Evolutionary conservation across 305 asterid species (phyloP), one percentile per base, ranked within the genome.

Genomic region (Fraxinus ornus): DNA sequence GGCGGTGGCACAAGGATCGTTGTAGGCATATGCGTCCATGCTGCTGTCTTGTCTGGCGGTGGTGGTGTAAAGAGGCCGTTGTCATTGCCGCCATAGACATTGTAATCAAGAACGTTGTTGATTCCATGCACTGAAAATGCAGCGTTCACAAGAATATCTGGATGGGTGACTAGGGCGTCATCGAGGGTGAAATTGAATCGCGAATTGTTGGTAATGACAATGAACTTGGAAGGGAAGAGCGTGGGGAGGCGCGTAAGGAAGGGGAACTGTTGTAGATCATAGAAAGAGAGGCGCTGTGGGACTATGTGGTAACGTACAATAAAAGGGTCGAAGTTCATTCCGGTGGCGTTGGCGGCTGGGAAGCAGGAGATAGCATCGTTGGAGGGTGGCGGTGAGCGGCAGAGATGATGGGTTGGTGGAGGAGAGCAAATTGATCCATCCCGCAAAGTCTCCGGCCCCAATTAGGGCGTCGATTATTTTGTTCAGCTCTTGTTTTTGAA

Each of bases 211-310:
- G 95, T 89, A 75, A 93, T 35, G 87, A 91, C 72, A 41, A 93
- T 84, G 91, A 28, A 89, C 15, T 88, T 93, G 0, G 84, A 33
- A 1, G 89, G 91, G 21, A 93, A 85, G 70, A 91, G 93, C n/a
- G 97, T 93, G 0, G 94, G 95, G 86, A 93, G 89, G 77, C 88
- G 93, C 1, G 91, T 74, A 79, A 41, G 82, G 9, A 60, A 35
- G 22, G 79, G 7, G 35, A 88, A 41, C 2, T 24, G 72, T 4
- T 15, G 85, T 78, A 93, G 92, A 7, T 93, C 90, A 4, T 90
- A 37, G 88, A 90, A 93, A 2, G 91, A 77, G 84, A 90, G 93
- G 84, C 94, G 94, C 81, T 88, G 94, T 0, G 95, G 95, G 87
- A 90, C 81, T 9, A 91, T 86, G 90, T 93, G 95, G 21, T 91